Evolutionary conservation across 169 alveolate genomes (phyloP).

Genomic region (Cryptosporidium tyzzeri): DNA sequence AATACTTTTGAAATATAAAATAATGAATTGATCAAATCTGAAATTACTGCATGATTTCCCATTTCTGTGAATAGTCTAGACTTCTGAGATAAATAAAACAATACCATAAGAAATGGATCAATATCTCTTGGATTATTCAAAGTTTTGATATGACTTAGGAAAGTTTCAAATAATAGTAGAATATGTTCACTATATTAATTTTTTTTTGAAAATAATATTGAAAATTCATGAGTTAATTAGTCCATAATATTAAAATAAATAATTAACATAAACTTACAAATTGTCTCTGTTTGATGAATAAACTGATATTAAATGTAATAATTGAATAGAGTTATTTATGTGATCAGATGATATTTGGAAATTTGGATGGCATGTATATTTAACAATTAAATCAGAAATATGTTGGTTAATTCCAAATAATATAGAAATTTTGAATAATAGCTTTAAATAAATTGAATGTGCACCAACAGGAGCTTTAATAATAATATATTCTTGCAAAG

Average conservation of each 20-base stretch:
- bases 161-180: not conserved
- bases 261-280: constrained; percentile 24
- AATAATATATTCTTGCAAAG: constrained; percentile 33
- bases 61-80: constrained; percentile 22
- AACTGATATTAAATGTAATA: constrained; percentile 40
- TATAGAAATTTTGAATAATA: constrained; percentile 34
- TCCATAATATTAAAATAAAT: not conserved
- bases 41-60: not conserved
- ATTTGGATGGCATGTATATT: constrained; percentile 53
- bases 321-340: constrained; percentile 23
- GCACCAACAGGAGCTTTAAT: constrained; percentile 69
- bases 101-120: constrained; percentile 23
- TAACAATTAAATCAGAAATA: constrained; percentile 28
- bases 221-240: not conserved
- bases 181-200: constrained; percentile 22
- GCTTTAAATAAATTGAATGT: constrained; percentile 47
- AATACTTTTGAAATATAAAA: constrained; percentile 29
- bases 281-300: constrained; percentile 26
- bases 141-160: constrained; percentile 40
- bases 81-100: constrained; percentile 34
- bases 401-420: constrained; percentile 35
- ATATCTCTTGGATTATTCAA: constrained; percentile 51
- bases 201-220: not conserved
- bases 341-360: constrained; percentile 21
- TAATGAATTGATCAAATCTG: constrained; percentile 36